Percentiles rank a stretch among this genome's conserved stretches.
Evolutionary conservation across 108 stramenopile genomes (phyloP).

Genomic region (Nitzschia sp.): DNA sequence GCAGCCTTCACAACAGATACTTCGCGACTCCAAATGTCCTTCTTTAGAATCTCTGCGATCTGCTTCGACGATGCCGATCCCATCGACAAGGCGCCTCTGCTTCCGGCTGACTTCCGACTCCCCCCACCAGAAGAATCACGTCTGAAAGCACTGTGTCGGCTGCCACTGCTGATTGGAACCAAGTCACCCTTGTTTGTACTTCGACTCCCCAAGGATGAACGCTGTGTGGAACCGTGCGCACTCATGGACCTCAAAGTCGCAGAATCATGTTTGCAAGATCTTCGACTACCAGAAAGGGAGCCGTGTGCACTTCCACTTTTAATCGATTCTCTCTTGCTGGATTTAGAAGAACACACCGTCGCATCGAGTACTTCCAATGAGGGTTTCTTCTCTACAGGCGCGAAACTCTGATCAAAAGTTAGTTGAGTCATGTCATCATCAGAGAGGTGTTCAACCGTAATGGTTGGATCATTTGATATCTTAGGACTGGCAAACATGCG

Average conservation of each 20-base stretch:
- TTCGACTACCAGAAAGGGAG: background rate
- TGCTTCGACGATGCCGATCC: conserved; percentile 18
- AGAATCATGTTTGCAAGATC: background rate
- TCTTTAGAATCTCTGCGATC: conserved; percentile 34
- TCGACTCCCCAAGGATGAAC: too few relatives aligned
- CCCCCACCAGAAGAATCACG: background rate
- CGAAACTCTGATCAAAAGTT: conserved; percentile 30
- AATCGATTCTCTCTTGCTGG: background rate
- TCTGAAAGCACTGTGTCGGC: background rate
- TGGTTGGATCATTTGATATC: conserved; percentile 4
- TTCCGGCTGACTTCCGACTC: background rate
- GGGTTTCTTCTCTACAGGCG: background rate
- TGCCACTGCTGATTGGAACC: background rate
- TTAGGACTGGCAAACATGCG: conserved; percentile 25
- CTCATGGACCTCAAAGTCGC: background rate
- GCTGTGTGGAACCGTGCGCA: background rate
- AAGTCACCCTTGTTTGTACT: too few relatives aligned
- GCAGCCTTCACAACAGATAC: conserved; percentile 20
- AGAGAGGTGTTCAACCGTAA: conserved; percentile 7
- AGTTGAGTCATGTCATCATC: conserved; percentile 44
- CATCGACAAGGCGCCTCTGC: conserved; percentile 3
- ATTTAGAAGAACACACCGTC: background rate
- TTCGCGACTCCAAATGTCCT: conserved; percentile 46
- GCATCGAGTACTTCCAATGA: background rate
- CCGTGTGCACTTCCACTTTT: background rate